phyloP scores from a whole-genome alignment of 2,329 filamentous ascomycete species.

The Ceratocystis colombiana region DNA sequence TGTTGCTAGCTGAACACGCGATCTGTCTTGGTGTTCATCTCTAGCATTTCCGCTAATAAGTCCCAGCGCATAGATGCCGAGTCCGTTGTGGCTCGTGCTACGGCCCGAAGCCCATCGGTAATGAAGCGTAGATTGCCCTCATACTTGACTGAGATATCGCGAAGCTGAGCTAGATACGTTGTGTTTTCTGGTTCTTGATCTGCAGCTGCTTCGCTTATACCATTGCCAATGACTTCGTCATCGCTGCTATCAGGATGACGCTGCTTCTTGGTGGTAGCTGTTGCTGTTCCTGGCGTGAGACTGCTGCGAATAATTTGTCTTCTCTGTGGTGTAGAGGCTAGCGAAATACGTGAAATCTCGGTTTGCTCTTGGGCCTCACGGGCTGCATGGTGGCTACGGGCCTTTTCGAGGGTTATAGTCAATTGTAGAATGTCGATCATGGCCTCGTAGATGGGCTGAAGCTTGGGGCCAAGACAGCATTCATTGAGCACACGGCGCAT shows the following conservation, averaged over 20 bases:
- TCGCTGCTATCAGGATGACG: constrained; percentile 27
- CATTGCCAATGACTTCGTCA: constrained; percentile 24
- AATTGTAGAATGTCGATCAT: constrained; percentile 70
- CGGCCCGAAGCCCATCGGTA: constrained; percentile 59
- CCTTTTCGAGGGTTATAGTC: constrained; percentile 57
- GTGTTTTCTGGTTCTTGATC: constrained; percentile 32
- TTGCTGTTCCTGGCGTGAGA: constrained; percentile 15
- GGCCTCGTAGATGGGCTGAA: constrained; percentile 60
- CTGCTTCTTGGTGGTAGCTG: constrained; percentile 16
- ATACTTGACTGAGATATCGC: constrained; percentile 51
- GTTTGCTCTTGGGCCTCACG: constrained; percentile 34
- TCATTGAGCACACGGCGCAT: constrained; percentile 54
- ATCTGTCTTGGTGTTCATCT: constrained; percentile 35
- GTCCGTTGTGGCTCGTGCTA: constrained; percentile 63
- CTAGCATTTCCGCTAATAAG: constrained; percentile 68
- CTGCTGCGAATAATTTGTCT: constrained; percentile 11
- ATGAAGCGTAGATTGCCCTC: constrained; percentile 60
- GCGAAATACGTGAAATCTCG: constrained; percentile 36
- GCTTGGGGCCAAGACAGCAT: constrained; percentile 56
- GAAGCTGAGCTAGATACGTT: constrained; percentile 44
- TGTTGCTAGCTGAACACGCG: constrained; percentile 29
- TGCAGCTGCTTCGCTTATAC: constrained; percentile 34
- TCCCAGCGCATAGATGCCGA: constrained; percentile 57
- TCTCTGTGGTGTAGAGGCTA: constrained; percentile 33
- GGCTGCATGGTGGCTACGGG: constrained; percentile 37